These are phyloP conservation scores for Ustilago lituana DNA, from an alignment of 1,284 basidiomycete genomes.

Conservation along the genomic window DNA sequence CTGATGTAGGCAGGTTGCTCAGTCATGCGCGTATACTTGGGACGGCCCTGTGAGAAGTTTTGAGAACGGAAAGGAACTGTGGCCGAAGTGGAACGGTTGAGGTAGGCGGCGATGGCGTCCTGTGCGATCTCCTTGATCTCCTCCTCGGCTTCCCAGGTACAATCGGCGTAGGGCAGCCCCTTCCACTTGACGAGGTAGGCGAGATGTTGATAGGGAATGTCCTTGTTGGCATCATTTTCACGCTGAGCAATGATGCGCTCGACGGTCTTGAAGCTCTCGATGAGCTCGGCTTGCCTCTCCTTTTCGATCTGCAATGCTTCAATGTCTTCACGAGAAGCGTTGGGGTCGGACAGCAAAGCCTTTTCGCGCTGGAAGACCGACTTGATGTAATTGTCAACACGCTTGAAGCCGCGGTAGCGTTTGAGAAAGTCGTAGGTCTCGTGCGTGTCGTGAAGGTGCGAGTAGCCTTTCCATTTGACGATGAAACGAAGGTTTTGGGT, in stretches of 20 bases:
- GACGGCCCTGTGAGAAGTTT: slow-evolving; percentile 78
- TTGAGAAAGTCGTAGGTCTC: slow-evolving; percentile 91
- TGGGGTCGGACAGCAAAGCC: slow-evolving; percentile 75
- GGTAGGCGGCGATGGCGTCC: slow-evolving; percentile 82
- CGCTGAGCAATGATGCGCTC: slow-evolving; percentile 90
- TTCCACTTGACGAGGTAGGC: slow-evolving; percentile 99
- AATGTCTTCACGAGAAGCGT: slow-evolving; percentile 84
- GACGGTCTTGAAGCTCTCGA: slow-evolving; percentile 89
- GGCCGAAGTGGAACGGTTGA: slow-evolving; percentile 79
- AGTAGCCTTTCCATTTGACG: slow-evolving; percentile 69
- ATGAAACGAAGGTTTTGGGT: slow-evolving; percentile 68
- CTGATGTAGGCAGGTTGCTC: slow-evolving; percentile 90
- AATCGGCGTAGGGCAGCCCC: slow-evolving; percentile 90
- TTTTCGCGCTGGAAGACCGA: slow-evolving; percentile 77
- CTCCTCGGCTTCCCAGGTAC: slow-evolving; percentile 87
- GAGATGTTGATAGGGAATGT: slow-evolving; percentile 71
- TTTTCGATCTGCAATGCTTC: slow-evolving; percentile 83
- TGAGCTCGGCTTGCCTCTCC: slow-evolving; percentile 86
- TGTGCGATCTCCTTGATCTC: slow-evolving; percentile 75
- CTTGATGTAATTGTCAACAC: slow-evolving; percentile 99
- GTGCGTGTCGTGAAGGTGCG: slow-evolving; percentile 81
- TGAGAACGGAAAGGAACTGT: slow-evolving; percentile 88
- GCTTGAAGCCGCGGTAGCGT: slow-evolving; percentile 90
- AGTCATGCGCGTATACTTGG: slow-evolving; percentile 83
- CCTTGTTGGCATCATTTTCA: slow-evolving; percentile 73